Conservation (phyloP, 2,329 filamentous ascomycete genomes). For the Aureobasidium pullulans region DNA sequence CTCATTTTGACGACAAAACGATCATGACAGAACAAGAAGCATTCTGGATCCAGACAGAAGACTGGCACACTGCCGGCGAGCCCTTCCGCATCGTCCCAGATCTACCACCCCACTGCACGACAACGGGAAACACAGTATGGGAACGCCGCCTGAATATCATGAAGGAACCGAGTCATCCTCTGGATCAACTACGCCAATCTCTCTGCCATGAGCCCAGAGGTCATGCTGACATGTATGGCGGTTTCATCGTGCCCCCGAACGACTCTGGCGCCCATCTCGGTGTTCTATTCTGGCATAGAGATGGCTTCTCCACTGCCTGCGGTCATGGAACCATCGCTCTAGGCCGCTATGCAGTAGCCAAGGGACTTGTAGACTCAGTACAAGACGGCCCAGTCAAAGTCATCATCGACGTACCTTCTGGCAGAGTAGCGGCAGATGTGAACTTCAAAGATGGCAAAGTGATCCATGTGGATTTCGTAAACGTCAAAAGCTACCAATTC, state of each 20-base stretch:
- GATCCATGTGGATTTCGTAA: constrained; percentile 14
- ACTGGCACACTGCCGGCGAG: constrained; percentile 42
- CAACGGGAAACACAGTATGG: constrained; percentile 35
- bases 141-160: constrained; percentile 31
- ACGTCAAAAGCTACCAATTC: constrained; percentile 14
- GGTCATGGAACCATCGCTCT: constrained; percentile 47
- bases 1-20: neutral
- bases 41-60: constrained; percentile 13
- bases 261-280: constrained; percentile 42
- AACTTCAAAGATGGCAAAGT: neutral
- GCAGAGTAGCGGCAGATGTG: constrained; percentile 11
- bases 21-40: neutral
- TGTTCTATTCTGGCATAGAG: constrained; percentile 42
- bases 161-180: constrained; percentile 15
- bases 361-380: constrained; percentile 1
- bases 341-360: constrained; percentile 33
- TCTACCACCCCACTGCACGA: constrained; percentile 29
- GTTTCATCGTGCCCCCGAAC: constrained; percentile 36
- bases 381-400: constrained; percentile 8
- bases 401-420: constrained; percentile 16
- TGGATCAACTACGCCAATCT: constrained; percentile 29
- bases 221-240: constrained; percentile 47
- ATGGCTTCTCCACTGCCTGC: constrained; percentile 45
- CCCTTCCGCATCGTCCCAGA: constrained; percentile 39
- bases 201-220: constrained; percentile 44